Evolutionary conservation across 257 asterid species (phyloP).

Genomic region (Capsicum chinense): DNA sequence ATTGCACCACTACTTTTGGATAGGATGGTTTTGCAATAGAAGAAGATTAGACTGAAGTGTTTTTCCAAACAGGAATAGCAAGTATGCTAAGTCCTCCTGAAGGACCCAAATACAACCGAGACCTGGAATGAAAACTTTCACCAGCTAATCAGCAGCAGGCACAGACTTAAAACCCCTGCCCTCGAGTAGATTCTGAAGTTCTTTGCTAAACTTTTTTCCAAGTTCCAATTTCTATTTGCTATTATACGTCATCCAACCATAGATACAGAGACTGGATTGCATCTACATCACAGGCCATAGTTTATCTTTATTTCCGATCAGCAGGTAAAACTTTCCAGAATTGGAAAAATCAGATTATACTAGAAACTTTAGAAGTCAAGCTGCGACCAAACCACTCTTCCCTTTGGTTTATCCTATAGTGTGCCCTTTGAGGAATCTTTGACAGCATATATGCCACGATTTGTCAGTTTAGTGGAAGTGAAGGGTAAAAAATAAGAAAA

Average conservation of each 20-base stretch:
- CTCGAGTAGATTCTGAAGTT: background rate
- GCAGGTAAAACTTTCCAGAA: background rate
- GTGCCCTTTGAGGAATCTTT: background rate
- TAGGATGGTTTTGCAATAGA: background rate
- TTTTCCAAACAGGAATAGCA: background rate
- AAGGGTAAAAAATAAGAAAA: constrained; percentile 4
- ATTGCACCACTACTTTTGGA: background rate
- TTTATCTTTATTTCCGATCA: background rate
- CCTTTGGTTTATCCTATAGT: background rate
- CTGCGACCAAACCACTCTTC: background rate
- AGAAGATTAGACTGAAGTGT: background rate
- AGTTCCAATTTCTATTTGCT: background rate
- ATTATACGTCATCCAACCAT: background rate
- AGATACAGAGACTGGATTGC: background rate
- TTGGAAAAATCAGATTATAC: background rate
- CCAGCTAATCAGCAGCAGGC: background rate
- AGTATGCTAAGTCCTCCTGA: background rate
- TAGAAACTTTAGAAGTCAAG: background rate
- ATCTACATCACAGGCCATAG: background rate
- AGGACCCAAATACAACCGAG: background rate
- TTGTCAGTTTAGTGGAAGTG: background rate
- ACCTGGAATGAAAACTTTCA: background rate
- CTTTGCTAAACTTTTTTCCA: background rate
- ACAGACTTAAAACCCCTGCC: background rate
- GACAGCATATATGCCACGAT: background rate